These are phyloP conservation scores for Coprinopsis strossmayeri DNA, from an alignment of 768 basidiomycete genomes.

Conservation along the genomic window DNA sequence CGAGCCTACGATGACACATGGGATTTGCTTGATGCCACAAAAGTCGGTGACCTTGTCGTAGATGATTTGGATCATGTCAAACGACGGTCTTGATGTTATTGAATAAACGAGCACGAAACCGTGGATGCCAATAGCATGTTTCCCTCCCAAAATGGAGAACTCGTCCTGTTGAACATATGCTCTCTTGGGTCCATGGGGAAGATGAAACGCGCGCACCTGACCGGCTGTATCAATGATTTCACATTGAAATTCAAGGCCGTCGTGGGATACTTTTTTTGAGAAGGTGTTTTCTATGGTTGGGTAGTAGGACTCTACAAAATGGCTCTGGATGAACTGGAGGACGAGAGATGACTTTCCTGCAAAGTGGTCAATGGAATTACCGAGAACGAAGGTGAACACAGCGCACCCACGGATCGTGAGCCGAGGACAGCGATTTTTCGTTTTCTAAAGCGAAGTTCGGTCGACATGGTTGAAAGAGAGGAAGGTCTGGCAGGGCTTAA, in stretches of 20 bases:
- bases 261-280: slow-evolving; percentile 67
- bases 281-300: slow-evolving; percentile 86
- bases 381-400: slow-evolving; percentile 14
- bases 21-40: slow-evolving; percentile 73
- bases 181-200: slow-evolving; percentile 6
- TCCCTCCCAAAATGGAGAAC: slow-evolving; percentile 81
- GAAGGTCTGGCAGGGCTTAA: slow-evolving; percentile 13
- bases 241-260: slow-evolving; percentile 81
- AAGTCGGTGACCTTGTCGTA: slow-evolving; percentile 92
- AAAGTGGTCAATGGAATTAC: slow-evolving; percentile 9
- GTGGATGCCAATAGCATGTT: slow-evolving; percentile 86
- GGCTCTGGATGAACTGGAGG: slow-evolving; percentile 79
- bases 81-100: slow-evolving; percentile 76
- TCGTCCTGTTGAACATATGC: slow-evolving; percentile 57
- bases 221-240: slow-evolving; percentile 96
- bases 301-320: slow-evolving; percentile 84
- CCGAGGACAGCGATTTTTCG: slow-evolving; percentile 83
- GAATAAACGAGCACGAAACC: slow-evolving; percentile 93
- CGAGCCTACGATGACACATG: slow-evolving; percentile 88
- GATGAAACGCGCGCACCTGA: slow-evolving; percentile 49
- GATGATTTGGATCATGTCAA: slow-evolving; percentile 86
- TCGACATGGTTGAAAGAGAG: slow-evolving; percentile 22
- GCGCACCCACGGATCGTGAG: slow-evolving; percentile 77
- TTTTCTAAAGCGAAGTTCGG: slow-evolving; percentile 40
- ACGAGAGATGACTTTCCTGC: slow-evolving; percentile 91